A percentile compares a stretch with the other conserved stretches of the same genome.
Evolutionary conservation across 352 stramenopile species (phyloP).

Genomic region (Phytophthora foliorum): DNA sequence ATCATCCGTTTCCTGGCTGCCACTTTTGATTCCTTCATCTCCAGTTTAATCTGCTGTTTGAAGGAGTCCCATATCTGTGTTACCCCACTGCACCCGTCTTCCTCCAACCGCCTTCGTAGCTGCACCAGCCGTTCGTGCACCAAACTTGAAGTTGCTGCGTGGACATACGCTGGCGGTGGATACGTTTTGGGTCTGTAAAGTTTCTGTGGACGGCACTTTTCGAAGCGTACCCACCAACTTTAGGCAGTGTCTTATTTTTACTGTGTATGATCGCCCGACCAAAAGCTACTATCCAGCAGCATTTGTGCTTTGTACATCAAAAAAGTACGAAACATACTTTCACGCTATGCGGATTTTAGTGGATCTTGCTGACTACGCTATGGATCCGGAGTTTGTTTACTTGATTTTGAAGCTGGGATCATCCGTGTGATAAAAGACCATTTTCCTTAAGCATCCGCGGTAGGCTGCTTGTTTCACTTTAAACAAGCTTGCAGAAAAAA

Average conservation of each 20-base stretch:
- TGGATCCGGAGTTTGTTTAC: slow-evolving; percentile 3
- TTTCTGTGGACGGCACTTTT: slow-evolving; percentile 18
- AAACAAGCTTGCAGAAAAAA: slow-evolving; percentile 2
- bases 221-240: background rate
- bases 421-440: background rate
- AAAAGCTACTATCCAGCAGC: background rate
- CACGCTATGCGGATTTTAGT: background rate
- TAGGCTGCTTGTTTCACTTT: slow-evolving; percentile 18
- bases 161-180: slow-evolving; percentile 3
- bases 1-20: no score
- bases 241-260: slow-evolving; percentile 6
- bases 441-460: background rate
- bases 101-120: no score
- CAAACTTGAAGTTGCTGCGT: no score
- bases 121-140: no score
- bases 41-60: no score
- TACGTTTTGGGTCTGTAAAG: slow-evolving; percentile 3
- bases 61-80: no score
- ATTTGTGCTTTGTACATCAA: slow-evolving; percentile 3
- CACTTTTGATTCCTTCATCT: no score
- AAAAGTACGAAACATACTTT: slow-evolving; percentile 6
- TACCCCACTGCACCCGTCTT: no score
- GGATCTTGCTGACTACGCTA: background rate
- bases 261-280: slow-evolving; percentile 1
- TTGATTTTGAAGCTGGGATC: slow-evolving; percentile 13